Percentiles rank a stretch among this genome's conserved stretches.
These are phyloP conservation scores for Stylonectria norvegica DNA, from an alignment of 2,329 filamentous ascomycete genomes.

Conservation along the genomic window DNA sequence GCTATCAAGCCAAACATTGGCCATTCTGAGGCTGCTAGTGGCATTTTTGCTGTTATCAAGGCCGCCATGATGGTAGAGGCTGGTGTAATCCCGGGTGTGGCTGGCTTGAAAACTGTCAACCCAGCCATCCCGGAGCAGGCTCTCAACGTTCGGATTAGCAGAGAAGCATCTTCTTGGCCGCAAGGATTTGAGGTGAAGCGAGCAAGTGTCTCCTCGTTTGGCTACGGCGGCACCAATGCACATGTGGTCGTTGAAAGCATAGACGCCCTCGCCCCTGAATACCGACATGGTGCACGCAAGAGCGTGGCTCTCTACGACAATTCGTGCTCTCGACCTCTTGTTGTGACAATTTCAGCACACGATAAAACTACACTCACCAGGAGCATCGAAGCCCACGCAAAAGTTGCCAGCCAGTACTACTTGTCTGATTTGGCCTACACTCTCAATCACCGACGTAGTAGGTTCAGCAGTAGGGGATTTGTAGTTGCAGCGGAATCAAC, in stretches of 20 bases:
- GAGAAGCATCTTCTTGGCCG: conserved; percentile 30
- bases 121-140: conserved; percentile 34
- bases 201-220: conserved; percentile 40
- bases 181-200: conserved; percentile 27
- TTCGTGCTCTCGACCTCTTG: conserved; percentile 2
- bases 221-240: conserved; percentile 42
- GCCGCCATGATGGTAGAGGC: conserved; percentile 26
- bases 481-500: conserved; percentile 5
- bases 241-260: conserved; percentile 36
- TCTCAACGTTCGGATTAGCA: conserved; percentile 12
- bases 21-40: conserved; percentile 29
- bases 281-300: neutral
- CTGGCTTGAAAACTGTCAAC: conserved; percentile 38
- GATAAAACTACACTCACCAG: conserved; percentile 15
- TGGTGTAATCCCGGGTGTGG: conserved; percentile 26
- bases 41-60: conserved; percentile 30
- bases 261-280: neutral
- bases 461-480: conserved; percentile 21
- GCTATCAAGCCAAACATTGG: conserved; percentile 34
- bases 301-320: neutral
- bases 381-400: too few relatives aligned
- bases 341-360: conserved; percentile 15
- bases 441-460: conserved; percentile 20
- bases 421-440: conserved; percentile 30
- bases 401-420: too few relatives aligned